Percentiles rank a stretch among this genome's conserved stretches.
These are phyloP conservation scores for Begonia fuchsioides DNA, from an alignment of 306 rosid genomes.

Conservation along the genomic window DNA sequence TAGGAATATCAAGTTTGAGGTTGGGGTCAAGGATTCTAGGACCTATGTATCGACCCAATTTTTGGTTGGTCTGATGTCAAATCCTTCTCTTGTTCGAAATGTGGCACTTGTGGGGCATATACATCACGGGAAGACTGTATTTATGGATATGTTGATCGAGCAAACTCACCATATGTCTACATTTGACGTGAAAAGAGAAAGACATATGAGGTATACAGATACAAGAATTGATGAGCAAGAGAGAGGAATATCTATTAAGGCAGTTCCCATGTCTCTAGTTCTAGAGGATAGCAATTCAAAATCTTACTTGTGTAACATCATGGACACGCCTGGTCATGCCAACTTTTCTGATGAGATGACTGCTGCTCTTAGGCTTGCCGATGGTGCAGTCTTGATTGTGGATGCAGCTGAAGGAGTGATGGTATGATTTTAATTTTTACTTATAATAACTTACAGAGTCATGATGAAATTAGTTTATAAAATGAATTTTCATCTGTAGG, in stretches of 20 bases:
- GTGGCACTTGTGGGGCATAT: conserved; percentile 88
- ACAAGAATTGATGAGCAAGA: conserved; percentile 93
- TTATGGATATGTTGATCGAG: conserved; percentile 96
- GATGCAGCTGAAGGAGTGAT: conserved; percentile 98
- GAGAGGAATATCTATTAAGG: conserved; percentile 79
- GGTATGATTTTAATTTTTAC: conserved; percentile 25
- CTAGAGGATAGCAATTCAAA: conserved; percentile 81
- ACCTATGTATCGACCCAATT: conserved; percentile 75
- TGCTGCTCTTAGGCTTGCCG: conserved; percentile 88
- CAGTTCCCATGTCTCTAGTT: conserved; percentile 91
- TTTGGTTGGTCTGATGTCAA: conserved; percentile 84
- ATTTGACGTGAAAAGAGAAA: conserved; percentile 66
- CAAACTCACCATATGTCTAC: conserved; percentile 97
- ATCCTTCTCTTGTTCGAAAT: conserved; percentile 62
- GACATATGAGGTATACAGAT: conserved; percentile 73
- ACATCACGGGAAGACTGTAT: conserved; percentile 93
- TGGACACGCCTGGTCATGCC: conserved; percentile 94
- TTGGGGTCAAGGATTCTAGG: conserved; percentile 92
- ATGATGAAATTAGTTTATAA: no score
- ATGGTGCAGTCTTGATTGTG: conserved; percentile 81
- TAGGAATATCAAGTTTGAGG: conserved; percentile 68
- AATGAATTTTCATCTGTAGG: neutral
- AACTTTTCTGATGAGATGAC: conserved; percentile 98
- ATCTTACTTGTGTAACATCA: conserved; percentile 73
- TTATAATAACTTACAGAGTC: neutral